These are phyloP conservation scores for Wilcoxina mikolae DNA, from an alignment of 495 filamentous ascomycete genomes.

Conservation along the genomic window DNA sequence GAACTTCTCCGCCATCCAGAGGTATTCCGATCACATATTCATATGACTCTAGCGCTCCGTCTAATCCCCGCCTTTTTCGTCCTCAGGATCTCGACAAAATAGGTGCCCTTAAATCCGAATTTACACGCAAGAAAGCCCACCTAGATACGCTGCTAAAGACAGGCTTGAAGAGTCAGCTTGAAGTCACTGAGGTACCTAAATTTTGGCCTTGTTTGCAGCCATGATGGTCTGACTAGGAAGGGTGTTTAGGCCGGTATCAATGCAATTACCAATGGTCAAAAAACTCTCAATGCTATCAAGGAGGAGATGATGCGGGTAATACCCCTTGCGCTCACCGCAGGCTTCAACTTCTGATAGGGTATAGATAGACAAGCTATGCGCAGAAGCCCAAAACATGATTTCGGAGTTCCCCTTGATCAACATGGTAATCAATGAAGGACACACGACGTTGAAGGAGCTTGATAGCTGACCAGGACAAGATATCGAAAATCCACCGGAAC, in stretches of 20 bases:
- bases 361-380: conserved; percentile 83
- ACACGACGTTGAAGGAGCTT: neutral
- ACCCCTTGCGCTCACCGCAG: neutral
- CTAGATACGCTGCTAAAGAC: conserved; percentile 78
- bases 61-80: neutral
- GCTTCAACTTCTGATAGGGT: conserved; percentile 5
- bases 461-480: conserved; percentile 17
- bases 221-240: conserved; percentile 11
- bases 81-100: conserved; percentile 85
- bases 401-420: conserved; percentile 95
- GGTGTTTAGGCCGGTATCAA: conserved; percentile 52
- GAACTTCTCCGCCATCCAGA: conserved; percentile 58
- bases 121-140: conserved; percentile 80
- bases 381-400: conserved; percentile 90
- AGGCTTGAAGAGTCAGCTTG: conserved; percentile 76
- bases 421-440: conserved; percentile 36
- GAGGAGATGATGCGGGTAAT: conserved; percentile 78
- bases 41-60: no score
- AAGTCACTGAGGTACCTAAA: conserved; percentile 53
- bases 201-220: neutral
- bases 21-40: conserved; percentile 10
- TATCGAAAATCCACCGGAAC: conserved; percentile 79
- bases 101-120: conserved; percentile 72
- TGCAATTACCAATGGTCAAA: conserved; percentile 70
- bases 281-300: conserved; percentile 73